phyloP scores from a whole-genome alignment of 495 filamentous ascomycete genomes.

The Alectoria sarmentosa region DNA sequence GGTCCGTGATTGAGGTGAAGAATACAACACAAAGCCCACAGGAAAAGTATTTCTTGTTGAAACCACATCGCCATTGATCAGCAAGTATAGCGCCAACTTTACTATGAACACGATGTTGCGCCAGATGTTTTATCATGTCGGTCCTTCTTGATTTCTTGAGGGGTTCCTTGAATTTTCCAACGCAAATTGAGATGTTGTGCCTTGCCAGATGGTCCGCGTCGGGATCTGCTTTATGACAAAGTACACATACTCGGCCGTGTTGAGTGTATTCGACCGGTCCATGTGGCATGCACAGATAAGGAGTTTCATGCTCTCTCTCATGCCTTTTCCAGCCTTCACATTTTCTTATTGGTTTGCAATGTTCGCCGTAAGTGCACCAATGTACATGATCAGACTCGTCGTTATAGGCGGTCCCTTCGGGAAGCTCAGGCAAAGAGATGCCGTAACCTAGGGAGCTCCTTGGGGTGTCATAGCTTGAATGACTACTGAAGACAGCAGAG shows the following conservation, averaged over 20 bases:
- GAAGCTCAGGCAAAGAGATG: background rate
- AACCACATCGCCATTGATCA: conserved; percentile 3
- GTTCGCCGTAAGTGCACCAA: conserved; percentile 1
- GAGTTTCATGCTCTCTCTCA: conserved; percentile 12
- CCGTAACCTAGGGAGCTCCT: background rate
- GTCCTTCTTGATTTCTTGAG: conserved; percentile 5
- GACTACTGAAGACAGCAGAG: background rate
- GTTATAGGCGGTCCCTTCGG: background rate
- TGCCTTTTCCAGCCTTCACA: conserved; percentile 19
- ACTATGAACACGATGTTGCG: background rate
- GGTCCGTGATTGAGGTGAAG: conserved; percentile 8
- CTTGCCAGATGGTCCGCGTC: background rate
- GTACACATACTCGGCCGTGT: background rate
- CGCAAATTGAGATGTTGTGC: conserved; percentile 3
- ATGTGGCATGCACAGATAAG: conserved; percentile 10
- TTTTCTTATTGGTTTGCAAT: background rate
- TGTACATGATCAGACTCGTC: background rate
- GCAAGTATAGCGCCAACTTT: background rate
- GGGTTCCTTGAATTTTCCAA: background rate
- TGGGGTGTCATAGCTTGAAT: background rate
- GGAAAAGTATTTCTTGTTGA: conserved; percentile 5
- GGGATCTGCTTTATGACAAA: background rate
- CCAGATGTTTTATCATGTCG: conserved; percentile 6
- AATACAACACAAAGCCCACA: conserved; percentile 9
- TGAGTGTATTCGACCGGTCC: background rate